These are phyloP conservation scores for Daldinia childiae DNA, from an alignment of 495 filamentous ascomycete genomes.

Conservation along the genomic window DNA sequence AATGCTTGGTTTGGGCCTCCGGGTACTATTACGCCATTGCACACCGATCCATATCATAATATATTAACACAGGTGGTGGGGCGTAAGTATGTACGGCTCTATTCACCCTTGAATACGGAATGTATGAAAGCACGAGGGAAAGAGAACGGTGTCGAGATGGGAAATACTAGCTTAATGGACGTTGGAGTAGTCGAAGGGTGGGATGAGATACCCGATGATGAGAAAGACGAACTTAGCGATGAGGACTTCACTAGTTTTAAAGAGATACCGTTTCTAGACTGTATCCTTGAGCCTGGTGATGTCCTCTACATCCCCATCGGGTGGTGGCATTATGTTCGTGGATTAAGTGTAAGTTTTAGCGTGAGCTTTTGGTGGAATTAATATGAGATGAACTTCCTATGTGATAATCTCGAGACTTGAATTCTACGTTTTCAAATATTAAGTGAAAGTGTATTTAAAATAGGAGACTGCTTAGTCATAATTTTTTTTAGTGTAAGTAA, in stretches of 20 bases:
- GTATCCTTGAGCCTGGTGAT: slow-evolving; percentile 81
- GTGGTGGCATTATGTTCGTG: slow-evolving; percentile 99
- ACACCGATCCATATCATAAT: slow-evolving; percentile 95
- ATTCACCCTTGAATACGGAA: slow-evolving; percentile 68
- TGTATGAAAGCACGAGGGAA: slow-evolving; percentile 70
- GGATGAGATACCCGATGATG: slow-evolving; percentile 45
- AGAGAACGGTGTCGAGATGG: slow-evolving; percentile 87
- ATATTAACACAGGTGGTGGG: slow-evolving; percentile 91
- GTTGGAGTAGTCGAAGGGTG: slow-evolving; percentile 68
- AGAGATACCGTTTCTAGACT: slow-evolving; percentile 74
- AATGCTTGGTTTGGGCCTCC: slow-evolving; percentile 95
- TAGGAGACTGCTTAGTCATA: neutral
- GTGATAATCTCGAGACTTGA: neutral
- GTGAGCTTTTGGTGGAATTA: slow-evolving; percentile 98
- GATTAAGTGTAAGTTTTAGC: slow-evolving; percentile 86
- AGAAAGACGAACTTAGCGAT: slow-evolving; percentile 16
- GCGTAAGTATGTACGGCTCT: slow-evolving; percentile 88
- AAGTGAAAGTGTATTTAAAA: neutral
- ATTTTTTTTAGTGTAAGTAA: slow-evolving; percentile 4
- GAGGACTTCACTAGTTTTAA: slow-evolving; percentile 58
- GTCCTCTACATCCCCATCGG: slow-evolving; percentile 91
- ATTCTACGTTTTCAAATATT: neutral
- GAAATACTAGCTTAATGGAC: slow-evolving; percentile 85
- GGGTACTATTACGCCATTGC: slow-evolving; percentile 88
- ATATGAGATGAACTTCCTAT: neutral